Evolutionary conservation across 2,329 filamentous ascomycete genomes (phyloP).

Genomic region (Magnaporthiopsis incrustans): DNA sequence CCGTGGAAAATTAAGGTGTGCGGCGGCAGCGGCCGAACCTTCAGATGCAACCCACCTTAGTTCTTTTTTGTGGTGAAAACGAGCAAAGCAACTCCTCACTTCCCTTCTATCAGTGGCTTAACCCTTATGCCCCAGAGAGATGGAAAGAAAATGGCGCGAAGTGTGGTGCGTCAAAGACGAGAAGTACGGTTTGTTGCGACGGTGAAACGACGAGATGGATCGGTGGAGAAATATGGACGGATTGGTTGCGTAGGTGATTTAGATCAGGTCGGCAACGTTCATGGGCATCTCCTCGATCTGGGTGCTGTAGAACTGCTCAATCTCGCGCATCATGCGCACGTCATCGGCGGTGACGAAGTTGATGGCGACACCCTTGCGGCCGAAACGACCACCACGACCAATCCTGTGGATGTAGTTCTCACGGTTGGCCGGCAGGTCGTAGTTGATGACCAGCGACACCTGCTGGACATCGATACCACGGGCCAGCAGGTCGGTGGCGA

Average conservation of each 20-base stretch:
- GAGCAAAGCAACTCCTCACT: constrained; percentile 10
- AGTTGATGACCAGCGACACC: constrained; percentile 97
- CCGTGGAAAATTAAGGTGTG: constrained; percentile 8
- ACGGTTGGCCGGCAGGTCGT: constrained; percentile 94
- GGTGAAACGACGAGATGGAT: constrained; percentile 1
- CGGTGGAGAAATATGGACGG: not conserved
- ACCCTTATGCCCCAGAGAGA: constrained; percentile 11
- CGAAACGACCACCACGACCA: constrained; percentile 89
- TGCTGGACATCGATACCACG: constrained; percentile 98
- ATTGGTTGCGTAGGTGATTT: constrained; percentile 2
- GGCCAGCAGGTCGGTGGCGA: constrained; percentile 96
- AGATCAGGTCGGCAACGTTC: constrained; percentile 66
- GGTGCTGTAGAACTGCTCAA: constrained; percentile 93
- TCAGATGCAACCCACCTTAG: constrained; percentile 9
- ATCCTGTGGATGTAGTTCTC: constrained; percentile 99
- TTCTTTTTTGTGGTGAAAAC: constrained; percentile 5
- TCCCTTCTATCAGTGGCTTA: constrained; percentile 14
- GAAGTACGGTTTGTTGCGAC: constrained; percentile 7
- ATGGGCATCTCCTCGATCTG: constrained; percentile 99
- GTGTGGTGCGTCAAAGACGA: constrained; percentile 11
- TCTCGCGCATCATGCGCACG: constrained; percentile 93
- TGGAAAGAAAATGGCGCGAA: constrained; percentile 10
- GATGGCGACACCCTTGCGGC: constrained; percentile 97
- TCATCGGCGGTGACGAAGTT: constrained; percentile 99
- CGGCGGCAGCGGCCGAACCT: constrained; percentile 7